Conservation (phyloP, 768 basidiomycete genomes). For the Collybia sp. region DNA sequence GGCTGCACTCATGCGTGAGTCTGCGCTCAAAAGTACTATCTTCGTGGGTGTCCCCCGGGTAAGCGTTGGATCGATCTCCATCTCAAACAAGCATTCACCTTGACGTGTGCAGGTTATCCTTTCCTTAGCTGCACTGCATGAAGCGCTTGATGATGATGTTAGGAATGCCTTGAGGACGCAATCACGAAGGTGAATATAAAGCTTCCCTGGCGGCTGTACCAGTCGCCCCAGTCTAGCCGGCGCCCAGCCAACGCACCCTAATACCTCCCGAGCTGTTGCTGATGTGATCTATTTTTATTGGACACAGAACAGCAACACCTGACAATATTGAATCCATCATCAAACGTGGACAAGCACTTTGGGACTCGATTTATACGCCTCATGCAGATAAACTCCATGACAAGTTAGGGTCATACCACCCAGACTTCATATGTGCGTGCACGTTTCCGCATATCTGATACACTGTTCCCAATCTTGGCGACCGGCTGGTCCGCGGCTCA, state of each 20-base stretch:
- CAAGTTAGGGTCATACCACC: constrained; percentile 86
- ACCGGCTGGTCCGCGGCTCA: constrained; percentile 21
- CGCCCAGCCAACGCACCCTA: constrained; percentile 3
- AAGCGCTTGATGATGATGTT: constrained; percentile 79
- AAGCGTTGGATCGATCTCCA: constrained; percentile 22
- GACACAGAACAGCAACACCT: constrained; percentile 49
- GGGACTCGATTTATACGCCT: constrained; percentile 86
- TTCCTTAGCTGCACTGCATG: constrained; percentile 70
- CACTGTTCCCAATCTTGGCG: constrained; percentile 26
- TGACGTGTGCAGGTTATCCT: constrained; percentile 62
- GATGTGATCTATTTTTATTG: constrained; percentile 12
- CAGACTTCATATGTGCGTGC: constrained; percentile 87
- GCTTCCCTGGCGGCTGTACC: constrained; percentile 8
- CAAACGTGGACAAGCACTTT: constrained; percentile 66
- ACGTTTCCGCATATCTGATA: constrained; percentile 25
- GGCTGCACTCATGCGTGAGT: constrained; percentile 85
- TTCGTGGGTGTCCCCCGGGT: constrained; percentile 87
- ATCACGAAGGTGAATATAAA: constrained; percentile 51
- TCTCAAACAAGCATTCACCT: constrained; percentile 12
- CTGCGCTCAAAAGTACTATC: constrained; percentile 84
- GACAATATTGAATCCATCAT: constrained; percentile 67
- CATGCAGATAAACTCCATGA: constrained; percentile 85
- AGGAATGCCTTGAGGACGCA: constrained; percentile 62
- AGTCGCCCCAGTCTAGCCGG: background rate
- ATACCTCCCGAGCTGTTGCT: constrained; percentile 4